Percentiles rank a stretch among this genome's conserved stretches.
phyloP scores from a whole-genome alignment of 352 stramenopile species.

The Pythium myriotylum region DNA sequence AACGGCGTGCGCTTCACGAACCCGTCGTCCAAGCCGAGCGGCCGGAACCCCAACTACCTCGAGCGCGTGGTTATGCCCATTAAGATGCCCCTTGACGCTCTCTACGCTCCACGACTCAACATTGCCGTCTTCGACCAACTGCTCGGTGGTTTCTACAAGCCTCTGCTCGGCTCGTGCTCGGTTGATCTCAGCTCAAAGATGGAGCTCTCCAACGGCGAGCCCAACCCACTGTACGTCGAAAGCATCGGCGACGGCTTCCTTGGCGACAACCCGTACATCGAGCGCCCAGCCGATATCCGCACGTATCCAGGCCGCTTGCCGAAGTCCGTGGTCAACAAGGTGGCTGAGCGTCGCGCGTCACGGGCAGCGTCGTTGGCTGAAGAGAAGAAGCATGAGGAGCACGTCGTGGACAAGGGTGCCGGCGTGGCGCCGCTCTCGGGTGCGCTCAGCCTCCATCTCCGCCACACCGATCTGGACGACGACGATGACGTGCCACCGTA shows the following conservation, averaged over 20 bases:
- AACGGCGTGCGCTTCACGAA: constrained; percentile 72
- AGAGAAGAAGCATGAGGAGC: constrained; percentile 13
- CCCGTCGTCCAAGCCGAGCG: constrained; percentile 74
- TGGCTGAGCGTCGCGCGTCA: constrained; percentile 1
- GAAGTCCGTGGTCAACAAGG: not conserved
- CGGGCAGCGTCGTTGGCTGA: not conserved
- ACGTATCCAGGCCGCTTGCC: constrained; percentile 55
- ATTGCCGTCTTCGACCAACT: constrained; percentile 85
- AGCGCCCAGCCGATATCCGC: constrained; percentile 55
- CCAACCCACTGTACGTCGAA: constrained; percentile 61
- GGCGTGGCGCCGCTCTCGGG: constrained; percentile 7
- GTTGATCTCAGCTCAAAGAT: constrained; percentile 81
- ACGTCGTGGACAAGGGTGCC: constrained; percentile 12
- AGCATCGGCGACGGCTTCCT: constrained; percentile 33
- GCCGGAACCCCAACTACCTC: constrained; percentile 88
- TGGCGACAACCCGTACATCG: constrained; percentile 64
- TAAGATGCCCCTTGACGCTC: constrained; percentile 78
- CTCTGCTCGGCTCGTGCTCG: constrained; percentile 72
- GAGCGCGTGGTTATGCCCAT: constrained; percentile 85
- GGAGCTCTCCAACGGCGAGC: constrained; percentile 60
- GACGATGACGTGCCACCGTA: constrained; percentile 73
- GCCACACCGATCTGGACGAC: constrained; percentile 41
- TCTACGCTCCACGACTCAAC: constrained; percentile 85
- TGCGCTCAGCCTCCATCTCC: constrained; percentile 19
- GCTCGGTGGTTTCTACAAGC: constrained; percentile 84